These are phyloP conservation scores for Sicyos edulis DNA, from an alignment of 306 rosid species.

Conservation along the genomic window DNA sequence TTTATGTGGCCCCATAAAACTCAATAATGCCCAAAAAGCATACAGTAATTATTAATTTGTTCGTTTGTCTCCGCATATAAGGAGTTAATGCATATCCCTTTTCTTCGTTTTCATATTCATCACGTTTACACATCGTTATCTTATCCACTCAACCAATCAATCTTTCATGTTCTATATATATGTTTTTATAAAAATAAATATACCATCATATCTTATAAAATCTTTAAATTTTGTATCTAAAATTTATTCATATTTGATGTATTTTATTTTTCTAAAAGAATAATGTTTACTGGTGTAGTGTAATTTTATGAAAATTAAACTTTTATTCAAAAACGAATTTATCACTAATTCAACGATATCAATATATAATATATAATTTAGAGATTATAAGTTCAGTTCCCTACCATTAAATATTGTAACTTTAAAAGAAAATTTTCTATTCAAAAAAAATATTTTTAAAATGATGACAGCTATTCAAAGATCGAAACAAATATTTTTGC, in stretches of 20 bases:
- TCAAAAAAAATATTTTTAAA: too few relatives aligned
- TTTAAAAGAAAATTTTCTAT: too few relatives aligned
- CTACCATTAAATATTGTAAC: too few relatives aligned
- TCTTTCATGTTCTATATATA: neutral
- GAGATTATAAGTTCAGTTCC: too few relatives aligned
- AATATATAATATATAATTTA: too few relatives aligned
- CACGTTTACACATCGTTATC: slow-evolving; percentile 5
- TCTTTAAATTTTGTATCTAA: neutral
- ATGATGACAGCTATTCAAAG: neutral
- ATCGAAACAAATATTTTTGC: neutral
- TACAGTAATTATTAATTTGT: neutral
- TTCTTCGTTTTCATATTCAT: neutral
- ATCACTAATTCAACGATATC: too few relatives aligned
- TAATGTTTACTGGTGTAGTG: neutral
- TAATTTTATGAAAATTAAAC: neutral
- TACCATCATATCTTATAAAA: neutral
- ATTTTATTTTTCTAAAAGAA: too few relatives aligned
- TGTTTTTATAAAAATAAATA: neutral
- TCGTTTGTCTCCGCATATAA: neutral
- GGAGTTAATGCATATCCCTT: neutral
- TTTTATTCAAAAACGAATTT: neutral
- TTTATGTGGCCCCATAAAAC: neutral
- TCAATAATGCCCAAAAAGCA: slow-evolving; percentile 1
- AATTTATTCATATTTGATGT: neutral
- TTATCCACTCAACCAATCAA: neutral